Evolutionary conservation across 371 early-diverging fungal species (phyloP), one percentile per base, ranked within the genome.

Genomic region (Smittium mucronatum): DNA sequence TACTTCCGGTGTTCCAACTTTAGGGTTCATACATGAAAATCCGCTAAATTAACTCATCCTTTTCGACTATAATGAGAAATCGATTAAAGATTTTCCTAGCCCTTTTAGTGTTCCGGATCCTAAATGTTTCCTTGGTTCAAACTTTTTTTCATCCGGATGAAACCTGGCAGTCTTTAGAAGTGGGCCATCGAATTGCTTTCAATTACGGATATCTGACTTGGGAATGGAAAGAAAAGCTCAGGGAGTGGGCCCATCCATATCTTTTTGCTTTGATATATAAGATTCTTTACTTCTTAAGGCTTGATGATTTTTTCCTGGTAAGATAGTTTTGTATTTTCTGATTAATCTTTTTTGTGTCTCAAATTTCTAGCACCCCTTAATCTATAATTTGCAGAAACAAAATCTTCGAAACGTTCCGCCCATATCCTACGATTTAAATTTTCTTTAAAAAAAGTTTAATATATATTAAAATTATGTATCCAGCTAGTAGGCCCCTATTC

Each of bases 151-250:
- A 85, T 70, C 92, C 94, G 0, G 95, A 95, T 76, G 95, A 95
- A 73, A 91, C 89, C 73, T 95, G 92, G 91, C 95, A 95, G 73
- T 78, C 87, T 0, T 83, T 86, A 32, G 95, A 97, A 79, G 87
- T 95, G 11, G 94, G 91, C 0, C 92, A 95, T 80, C 72, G 75
- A 34, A 71, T 83, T 36, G 87, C 85, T 0, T 94, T 91, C 83
- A 90, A 89, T 70, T 86, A 88, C 75, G 96, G 97, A 1, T 89
- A 89, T 70, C 72, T 89, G 73, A 93, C 95, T 2, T 96, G 96
- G 95, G 95, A 95, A 76, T 95, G 95, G 95, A 74, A 73, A 66
- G 74, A 81, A 33, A 72, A 70, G 25, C 75, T 81, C 16, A 80
- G 81, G 65, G 79, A 74, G 81, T 94, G 47, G 80, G 95, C 86